Percentiles rank a stretch among this genome's conserved stretches.
Evolutionary conservation across 1,284 basidiomycete species (phyloP).

Genomic region (Trichosporon faecale): DNA sequence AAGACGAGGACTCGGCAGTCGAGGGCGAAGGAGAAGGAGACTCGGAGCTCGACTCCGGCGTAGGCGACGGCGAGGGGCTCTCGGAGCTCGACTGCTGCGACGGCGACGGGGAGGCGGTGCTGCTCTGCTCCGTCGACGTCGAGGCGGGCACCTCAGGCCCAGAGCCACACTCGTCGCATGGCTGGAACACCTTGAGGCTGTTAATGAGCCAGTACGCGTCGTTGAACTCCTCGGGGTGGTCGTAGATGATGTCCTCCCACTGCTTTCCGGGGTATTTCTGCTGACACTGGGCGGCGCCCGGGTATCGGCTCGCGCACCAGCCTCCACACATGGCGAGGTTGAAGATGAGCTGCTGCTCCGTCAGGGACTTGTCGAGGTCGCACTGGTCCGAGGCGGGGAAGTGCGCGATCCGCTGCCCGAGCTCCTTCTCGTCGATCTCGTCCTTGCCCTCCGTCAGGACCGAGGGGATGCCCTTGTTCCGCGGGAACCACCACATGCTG

Average conservation of each 20-base stretch:
- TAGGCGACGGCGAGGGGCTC: not conserved
- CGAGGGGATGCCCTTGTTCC: slow-evolving; percentile 8
- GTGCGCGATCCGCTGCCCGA: slow-evolving; percentile 14
- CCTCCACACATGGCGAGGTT: slow-evolving; percentile 50
- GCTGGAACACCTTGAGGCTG: slow-evolving; percentile 7
- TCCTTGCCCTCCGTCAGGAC: not conserved
- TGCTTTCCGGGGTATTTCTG: slow-evolving; percentile 1
- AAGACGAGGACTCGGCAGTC: not conserved
- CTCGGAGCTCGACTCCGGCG: not conserved
- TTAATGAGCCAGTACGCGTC: slow-evolving; percentile 66
- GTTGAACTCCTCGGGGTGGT: slow-evolving; percentile 58
- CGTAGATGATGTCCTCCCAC: slow-evolving; percentile 26
- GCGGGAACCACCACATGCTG: slow-evolving; percentile 20
- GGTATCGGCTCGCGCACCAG: slow-evolving; percentile 31
- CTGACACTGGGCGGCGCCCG: not conserved
- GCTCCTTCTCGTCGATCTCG: slow-evolving; percentile 12
- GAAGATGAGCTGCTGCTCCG: slow-evolving; percentile 33
- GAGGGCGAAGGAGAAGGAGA: not conserved
- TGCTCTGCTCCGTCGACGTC: not conserved
- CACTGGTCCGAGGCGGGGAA: slow-evolving; percentile 20
- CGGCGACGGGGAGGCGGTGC: not conserved
- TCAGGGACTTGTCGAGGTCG: slow-evolving; percentile 6
- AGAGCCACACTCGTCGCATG: not conserved
- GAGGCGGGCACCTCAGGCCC: not conserved
- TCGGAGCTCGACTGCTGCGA: not conserved